phyloP scores from a whole-genome alignment of 106 monocot genomes.

The Chionographis japonica region DNA sequence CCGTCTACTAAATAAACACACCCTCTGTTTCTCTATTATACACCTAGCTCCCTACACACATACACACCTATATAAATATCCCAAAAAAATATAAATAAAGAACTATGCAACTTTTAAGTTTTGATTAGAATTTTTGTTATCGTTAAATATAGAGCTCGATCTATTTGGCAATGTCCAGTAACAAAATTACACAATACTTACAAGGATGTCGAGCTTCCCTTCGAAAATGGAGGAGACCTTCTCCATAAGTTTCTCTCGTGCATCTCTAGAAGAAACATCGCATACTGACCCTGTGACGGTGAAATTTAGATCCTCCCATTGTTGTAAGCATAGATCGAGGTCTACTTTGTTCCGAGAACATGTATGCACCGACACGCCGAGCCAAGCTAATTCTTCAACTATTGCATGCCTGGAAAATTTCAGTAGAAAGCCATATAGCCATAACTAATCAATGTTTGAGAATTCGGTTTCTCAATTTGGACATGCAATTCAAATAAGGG shows the following conservation, averaged over 20 bases:
- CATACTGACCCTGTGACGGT: conserved; percentile 33
- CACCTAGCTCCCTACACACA: too few relatives aligned
- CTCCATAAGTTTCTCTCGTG: conserved; percentile 32
- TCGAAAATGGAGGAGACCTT: conserved; percentile 18
- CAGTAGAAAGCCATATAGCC: not conserved
- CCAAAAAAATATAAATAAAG: too few relatives aligned
- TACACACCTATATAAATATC: too few relatives aligned
- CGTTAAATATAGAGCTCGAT: too few relatives aligned
- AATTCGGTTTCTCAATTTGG: too few relatives aligned
- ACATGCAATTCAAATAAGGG: too few relatives aligned
- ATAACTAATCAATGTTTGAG: too few relatives aligned
- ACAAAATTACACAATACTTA: not conserved
- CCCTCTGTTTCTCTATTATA: too few relatives aligned
- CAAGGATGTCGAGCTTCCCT: conserved; percentile 51
- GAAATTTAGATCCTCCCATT: conserved; percentile 26
- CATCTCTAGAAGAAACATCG: conserved; percentile 28
- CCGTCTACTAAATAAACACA: too few relatives aligned
- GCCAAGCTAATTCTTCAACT: conserved; percentile 41
- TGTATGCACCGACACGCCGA: conserved; percentile 41
- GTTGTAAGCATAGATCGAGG: conserved; percentile 23
- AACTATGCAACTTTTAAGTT: too few relatives aligned
- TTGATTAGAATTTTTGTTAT: too few relatives aligned
- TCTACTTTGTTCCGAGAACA: conserved; percentile 47
- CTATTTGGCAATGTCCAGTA: too few relatives aligned
- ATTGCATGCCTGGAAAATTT: conserved; percentile 24